Percentiles rank a stretch among this genome's conserved stretches.
Evolutionary conservation across 2,329 filamentous ascomycete species (phyloP).

Genomic region (Lasiodiplodia sp.): DNA sequence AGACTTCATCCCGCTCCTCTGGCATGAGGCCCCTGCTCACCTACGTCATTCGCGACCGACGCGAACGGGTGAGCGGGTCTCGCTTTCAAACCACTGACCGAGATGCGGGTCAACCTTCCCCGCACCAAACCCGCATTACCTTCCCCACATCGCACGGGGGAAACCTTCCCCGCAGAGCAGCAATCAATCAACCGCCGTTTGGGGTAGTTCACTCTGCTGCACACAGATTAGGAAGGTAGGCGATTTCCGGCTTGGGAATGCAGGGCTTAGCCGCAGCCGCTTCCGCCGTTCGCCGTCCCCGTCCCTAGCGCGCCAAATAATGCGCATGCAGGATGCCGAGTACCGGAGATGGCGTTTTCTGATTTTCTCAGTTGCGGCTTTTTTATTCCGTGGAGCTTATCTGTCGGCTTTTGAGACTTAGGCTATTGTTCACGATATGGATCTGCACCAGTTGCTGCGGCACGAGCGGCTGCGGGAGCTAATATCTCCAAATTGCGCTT

Average conservation of each 20-base stretch:
- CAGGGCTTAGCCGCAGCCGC: neutral
- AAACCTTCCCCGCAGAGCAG: neutral
- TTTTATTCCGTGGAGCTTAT: neutral
- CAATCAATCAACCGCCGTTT: neutral
- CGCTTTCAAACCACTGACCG: neutral
- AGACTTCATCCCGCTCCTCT: neutral
- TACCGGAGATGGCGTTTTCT: neutral
- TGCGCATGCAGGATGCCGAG: neutral
- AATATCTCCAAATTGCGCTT: no score
- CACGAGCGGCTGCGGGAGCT: neutral
- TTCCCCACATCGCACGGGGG: neutral
- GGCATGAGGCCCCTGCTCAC: neutral
- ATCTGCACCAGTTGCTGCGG: neutral
- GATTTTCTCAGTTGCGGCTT: neutral
- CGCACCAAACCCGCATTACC: neutral
- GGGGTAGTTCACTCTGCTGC: neutral
- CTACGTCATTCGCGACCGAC: neutral
- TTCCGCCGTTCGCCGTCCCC: neutral
- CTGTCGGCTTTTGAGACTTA: neutral
- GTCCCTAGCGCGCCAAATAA: neutral
- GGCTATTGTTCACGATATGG: neutral
- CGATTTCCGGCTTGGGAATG: neutral
- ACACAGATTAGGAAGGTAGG: neutral
- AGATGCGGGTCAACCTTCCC: neutral
- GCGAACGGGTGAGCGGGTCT: neutral